Evolutionary conservation across 2,329 filamentous ascomycete species (phyloP), one percentile per base, ranked within the genome.

Genomic region (Ophiocordyceps australis): DNA sequence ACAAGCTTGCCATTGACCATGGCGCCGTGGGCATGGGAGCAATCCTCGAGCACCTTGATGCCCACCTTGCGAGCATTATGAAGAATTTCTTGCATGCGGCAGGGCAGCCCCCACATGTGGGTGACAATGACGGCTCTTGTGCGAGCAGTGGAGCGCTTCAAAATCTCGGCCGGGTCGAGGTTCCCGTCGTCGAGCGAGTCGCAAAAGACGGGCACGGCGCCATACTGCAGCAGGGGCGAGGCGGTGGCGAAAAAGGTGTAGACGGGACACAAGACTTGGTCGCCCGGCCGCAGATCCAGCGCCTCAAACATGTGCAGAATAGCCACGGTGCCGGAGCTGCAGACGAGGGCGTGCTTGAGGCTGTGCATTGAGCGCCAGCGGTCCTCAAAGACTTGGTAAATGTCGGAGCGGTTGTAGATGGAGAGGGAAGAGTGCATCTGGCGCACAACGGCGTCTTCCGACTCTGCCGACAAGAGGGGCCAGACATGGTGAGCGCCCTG

Each of bases 21-120:
- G 17, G 26, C 26, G 4, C 17, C 22, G 10, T 31, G 29, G 1
- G 29, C 26, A 10, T 31, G 29, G 5, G 29, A 31, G 17, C 29
- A 31, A 12, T 31, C 29, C 19, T 31, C 29, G 5, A 31, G 26
- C 9, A 31, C 23, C 13, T 26, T 25, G 23, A 26, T 25, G 19
- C 20, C 23, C 5, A 14, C 24, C 6, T 23, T 22, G 8, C 16
- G 12, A 5, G 24, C 24, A 16, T 23, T 23, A 7, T 22, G 23
- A 7, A 28, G 12, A 14, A 31, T 28, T 5, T 22, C 19, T 5
- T 15, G 20, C 29, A 31, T 31, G 18, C 16, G 13, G 20, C 29
- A 31, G 5, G 29, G 29, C 8, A 28, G 22, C 3, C 29, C 29
- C 29, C 29, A 31, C 23, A 31, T 28, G 23, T 31, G 29, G 6